These are phyloP conservation scores for Bjerkandera adusta DNA, from an alignment of 1,284 basidiomycete species.

Conservation along the genomic window DNA sequence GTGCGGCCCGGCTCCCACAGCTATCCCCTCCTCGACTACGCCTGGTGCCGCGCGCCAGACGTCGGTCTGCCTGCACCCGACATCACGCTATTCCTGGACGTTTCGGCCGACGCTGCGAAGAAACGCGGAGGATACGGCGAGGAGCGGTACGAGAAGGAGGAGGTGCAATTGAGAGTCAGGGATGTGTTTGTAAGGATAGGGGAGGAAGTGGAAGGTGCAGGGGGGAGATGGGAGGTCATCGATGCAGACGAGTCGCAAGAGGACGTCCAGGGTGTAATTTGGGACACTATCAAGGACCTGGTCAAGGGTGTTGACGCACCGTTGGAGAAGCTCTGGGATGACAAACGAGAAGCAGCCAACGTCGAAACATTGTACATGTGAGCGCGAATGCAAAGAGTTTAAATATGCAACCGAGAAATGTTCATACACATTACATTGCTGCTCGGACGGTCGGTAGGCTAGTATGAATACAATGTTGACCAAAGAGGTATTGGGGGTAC, in stretches of 20 bases:
- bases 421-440: slow-evolving; percentile 10
- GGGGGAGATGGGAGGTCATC: slow-evolving; percentile 56
- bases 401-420: too few relatives aligned
- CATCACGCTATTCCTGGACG: slow-evolving; percentile 84
- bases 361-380: slow-evolving; percentile 19
- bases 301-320: slow-evolving; percentile 13
- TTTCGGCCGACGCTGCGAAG: slow-evolving; percentile 71
- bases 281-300: slow-evolving; percentile 31
- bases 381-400: not conserved
- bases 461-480: slow-evolving; percentile 3
- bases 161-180: slow-evolving; percentile 71
- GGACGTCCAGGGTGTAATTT: slow-evolving; percentile 57
- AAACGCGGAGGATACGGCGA: slow-evolving; percentile 85
- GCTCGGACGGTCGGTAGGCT: slow-evolving; percentile 4
- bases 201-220: slow-evolving; percentile 41
- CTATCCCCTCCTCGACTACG: slow-evolving; percentile 36
- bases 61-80: slow-evolving; percentile 87
- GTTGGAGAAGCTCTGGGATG: slow-evolving; percentile 19
- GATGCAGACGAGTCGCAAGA: slow-evolving; percentile 61
- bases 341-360: slow-evolving; percentile 16
- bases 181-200: slow-evolving; percentile 65
- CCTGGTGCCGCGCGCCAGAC: slow-evolving; percentile 89
- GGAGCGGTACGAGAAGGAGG: slow-evolving; percentile 85
- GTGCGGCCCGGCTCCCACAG: slow-evolving; percentile 34
- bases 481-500: not conserved